Base-by-base conservation (phyloP, 106 monocot genomes). In the Narthecium ossifragum region DNA sequence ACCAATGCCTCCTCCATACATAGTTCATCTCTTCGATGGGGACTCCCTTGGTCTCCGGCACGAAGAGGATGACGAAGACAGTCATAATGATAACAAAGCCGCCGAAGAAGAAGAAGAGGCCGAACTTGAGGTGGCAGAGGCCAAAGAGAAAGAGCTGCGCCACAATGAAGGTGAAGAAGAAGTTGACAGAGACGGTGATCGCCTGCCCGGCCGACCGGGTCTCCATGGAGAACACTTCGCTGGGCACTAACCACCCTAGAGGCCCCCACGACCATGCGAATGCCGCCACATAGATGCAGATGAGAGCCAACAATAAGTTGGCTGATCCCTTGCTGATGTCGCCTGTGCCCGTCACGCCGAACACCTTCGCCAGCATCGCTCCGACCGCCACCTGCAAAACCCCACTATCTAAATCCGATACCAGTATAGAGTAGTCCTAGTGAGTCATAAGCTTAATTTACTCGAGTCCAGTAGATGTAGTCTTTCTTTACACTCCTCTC, bases 151-250 rank as follows among this genome's bases (percentile, higher is more conserved):
- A 69, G 6, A 60, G 27, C 48, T 69, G 69, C 15, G 69, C 69
- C 2, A 69, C 22, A 9, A 69, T 34, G 51, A 69, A 69, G 6
- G 69, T 69, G 12, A 13, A 69, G 13, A 69, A 20, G 34, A 69
- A 29, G 50, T 69, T 69, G 20, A 69, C 69, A 1, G 57, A 48
- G 6, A 75, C 69, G 24, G 39, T 63, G 38, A 69, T 63, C 21
- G 52, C 28, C 28, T 70, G 55, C 15, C 67, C 56, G 1, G 67
- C 63, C 17, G 73, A 59, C 34, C 72, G 60, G n/a, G 72, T 73
- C 49, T 82, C 82, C 28, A 82, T 38, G 1, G 75, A 72, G 32
- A 72, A 75, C 15, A 75, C 47, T 50, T 84, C 84, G 27, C 60
- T 60, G 0, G 60, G 41, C 27, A 43, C 69, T 0, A 70, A 59